These are phyloP conservation scores for Sporothrix inflata DNA, from an alignment of 2,329 filamentous ascomycete genomes.

Conservation along the genomic window DNA sequence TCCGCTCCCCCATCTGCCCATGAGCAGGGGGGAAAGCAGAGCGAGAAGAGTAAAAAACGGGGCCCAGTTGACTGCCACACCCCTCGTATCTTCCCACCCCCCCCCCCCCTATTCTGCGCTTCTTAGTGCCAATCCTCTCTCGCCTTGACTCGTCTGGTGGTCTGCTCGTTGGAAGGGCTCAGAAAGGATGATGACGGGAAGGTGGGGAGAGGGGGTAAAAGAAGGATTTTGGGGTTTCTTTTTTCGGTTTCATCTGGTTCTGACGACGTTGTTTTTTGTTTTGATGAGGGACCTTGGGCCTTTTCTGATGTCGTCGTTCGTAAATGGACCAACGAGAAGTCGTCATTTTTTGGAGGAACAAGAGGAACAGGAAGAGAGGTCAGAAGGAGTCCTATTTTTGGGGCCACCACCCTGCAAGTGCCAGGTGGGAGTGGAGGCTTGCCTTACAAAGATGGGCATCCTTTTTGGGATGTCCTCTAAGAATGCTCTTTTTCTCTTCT, in stretches of 20 bases:
- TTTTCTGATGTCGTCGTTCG: neutral
- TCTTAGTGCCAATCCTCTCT: neutral
- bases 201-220: neutral
- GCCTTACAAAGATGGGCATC: neutral
- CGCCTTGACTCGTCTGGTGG: neutral
- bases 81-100: neutral
- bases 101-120: neutral
- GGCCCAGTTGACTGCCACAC: neutral
- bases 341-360: neutral
- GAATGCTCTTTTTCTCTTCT: neutral
- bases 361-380: neutral
- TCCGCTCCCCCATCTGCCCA: no score
- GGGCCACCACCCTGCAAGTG: neutral
- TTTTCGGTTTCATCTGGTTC: slow-evolving; percentile 8
- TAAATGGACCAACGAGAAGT: slow-evolving; percentile 8
- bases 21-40: neutral
- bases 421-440: slow-evolving; percentile 2
- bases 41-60: neutral
- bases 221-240: neutral
- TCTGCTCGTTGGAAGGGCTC: neutral
- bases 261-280: neutral
- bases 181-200: slow-evolving; percentile 1
- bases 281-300: neutral
- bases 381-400: slow-evolving; percentile 14
- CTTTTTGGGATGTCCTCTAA: neutral